Conservation (phyloP, 441 rosid species). For the Syzygium syzygioides region DNA sequence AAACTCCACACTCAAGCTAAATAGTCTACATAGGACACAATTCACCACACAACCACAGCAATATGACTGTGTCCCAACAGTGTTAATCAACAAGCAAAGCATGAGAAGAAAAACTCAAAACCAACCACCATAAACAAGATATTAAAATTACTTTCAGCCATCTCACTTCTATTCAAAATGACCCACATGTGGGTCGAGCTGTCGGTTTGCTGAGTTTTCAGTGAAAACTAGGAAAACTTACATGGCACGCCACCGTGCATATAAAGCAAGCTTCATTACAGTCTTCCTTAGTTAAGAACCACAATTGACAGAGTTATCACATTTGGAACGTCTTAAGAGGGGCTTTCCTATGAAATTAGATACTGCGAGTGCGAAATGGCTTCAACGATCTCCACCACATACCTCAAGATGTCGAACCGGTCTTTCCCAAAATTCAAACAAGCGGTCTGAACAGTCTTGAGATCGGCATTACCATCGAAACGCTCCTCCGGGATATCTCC, state of each 20-base stretch:
- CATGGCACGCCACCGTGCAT: neutral
- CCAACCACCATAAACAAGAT: neutral
- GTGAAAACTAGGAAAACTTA: neutral
- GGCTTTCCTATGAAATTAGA: neutral
- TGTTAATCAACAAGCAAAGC: neutral
- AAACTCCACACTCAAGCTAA: neutral
- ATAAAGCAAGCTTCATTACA: neutral
- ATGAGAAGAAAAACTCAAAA: neutral
- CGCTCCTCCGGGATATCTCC: slow-evolving; percentile 23
- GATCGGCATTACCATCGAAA: slow-evolving; percentile 51
- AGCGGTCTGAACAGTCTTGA: slow-evolving; percentile 70
- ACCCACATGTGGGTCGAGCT: neutral
- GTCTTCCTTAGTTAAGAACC: neutral
- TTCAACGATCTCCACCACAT: slow-evolving; percentile 8
- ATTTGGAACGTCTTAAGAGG: neutral
- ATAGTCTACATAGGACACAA: neutral
- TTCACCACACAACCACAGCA: neutral
- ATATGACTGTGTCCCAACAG: neutral
- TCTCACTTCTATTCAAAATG: neutral
- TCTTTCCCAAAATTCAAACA: slow-evolving; percentile 85
- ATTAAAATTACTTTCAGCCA: neutral
- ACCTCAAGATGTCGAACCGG: slow-evolving; percentile 95
- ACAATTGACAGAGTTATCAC: neutral
- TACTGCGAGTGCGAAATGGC: neutral
- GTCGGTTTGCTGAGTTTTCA: neutral